A percentile compares a stretch with the other conserved stretches of the same genome.
phyloP scores from a whole-genome alignment of 768 basidiomycete genomes.

The Russula ochroleuca region DNA sequence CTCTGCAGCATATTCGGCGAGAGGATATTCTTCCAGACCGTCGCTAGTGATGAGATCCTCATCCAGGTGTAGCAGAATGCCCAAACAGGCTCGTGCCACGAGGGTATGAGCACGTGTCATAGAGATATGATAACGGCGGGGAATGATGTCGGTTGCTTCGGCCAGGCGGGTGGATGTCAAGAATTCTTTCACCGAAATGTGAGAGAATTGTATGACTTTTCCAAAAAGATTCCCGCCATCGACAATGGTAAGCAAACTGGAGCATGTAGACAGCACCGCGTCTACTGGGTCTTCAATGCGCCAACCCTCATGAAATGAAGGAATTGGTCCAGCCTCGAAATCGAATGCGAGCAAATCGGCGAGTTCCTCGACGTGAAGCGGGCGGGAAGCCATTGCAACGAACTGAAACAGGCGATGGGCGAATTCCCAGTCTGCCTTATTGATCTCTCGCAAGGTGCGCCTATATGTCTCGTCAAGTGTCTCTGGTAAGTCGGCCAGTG shows the following conservation, averaged over 20 bases:
- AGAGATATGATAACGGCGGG: neutral
- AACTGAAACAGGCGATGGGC: neutral
- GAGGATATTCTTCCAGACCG: neutral
- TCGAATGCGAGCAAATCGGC: neutral
- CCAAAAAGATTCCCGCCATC: neutral
- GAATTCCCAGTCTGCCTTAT: neutral
- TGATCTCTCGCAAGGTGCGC: neutral
- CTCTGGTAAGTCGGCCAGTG: neutral
- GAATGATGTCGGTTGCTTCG: neutral
- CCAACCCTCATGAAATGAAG: neutral
- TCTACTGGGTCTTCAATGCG: neutral
- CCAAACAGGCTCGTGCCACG: neutral
- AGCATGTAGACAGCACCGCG: neutral
- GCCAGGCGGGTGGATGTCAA: neutral
- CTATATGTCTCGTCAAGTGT: neutral
- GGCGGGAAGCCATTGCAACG: neutral
- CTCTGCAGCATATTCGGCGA: neutral
- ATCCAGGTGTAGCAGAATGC: neutral
- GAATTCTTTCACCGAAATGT: neutral
- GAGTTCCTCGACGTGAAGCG: neutral
- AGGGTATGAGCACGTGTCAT: neutral
- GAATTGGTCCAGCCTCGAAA: no score
- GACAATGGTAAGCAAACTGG: neutral
- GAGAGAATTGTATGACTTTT: neutral
- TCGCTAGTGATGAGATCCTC: neutral